Evolutionary conservation across 495 filamentous ascomycete species (phyloP).

Genomic region (Collariella sp.): DNA sequence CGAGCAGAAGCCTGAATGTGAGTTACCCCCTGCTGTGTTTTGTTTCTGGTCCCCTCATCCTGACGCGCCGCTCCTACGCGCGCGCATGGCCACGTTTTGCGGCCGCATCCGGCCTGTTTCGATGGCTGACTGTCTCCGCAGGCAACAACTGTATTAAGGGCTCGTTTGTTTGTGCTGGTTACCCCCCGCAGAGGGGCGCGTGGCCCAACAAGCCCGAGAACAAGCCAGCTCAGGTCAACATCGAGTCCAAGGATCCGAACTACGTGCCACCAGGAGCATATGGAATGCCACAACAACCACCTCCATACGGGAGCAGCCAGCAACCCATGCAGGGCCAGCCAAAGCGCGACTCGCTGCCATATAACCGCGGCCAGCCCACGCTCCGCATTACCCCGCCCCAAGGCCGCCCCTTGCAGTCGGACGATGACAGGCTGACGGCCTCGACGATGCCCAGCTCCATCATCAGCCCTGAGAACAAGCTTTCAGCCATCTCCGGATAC

Average conservation of each 20-base stretch:
- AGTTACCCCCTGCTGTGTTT: conserved; percentile 21
- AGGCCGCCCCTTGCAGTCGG: conserved; percentile 37
- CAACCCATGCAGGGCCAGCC: conserved; percentile 18
- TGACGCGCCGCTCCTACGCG: conserved; percentile 1
- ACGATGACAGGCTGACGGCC: conserved; percentile 42
- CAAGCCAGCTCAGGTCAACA: conserved; percentile 58
- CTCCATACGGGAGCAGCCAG: conserved; percentile 20
- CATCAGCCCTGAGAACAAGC: conserved; percentile 46
- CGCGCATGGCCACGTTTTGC: conserved; percentile 12
- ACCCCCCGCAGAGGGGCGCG: conserved; percentile 60
- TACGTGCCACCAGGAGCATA: conserved; percentile 52
- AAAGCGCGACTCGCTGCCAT: conserved; percentile 42
- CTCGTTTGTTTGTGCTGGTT: conserved; percentile 90
- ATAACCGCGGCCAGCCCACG: conserved; percentile 44
- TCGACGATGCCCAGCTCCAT: conserved; percentile 44
- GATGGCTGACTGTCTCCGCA: conserved; percentile 31
- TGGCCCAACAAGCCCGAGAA: conserved; percentile 54
- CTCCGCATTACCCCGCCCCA: conserved; percentile 50
- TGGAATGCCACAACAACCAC: conserved; percentile 44
- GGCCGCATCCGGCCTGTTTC: conserved; percentile 8
- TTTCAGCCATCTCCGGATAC: conserved; percentile 44
- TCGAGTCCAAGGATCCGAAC: conserved; percentile 73
- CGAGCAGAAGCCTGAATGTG: conserved; percentile 89
- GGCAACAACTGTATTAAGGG: conserved; percentile 90
- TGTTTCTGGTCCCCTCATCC: not conserved